A percentile compares a stretch with the other conserved stretches of the same genome.
Evolutionary conservation across 257 asterid genomes (phyloP).

Genomic region (Solanum corneliomulleri): DNA sequence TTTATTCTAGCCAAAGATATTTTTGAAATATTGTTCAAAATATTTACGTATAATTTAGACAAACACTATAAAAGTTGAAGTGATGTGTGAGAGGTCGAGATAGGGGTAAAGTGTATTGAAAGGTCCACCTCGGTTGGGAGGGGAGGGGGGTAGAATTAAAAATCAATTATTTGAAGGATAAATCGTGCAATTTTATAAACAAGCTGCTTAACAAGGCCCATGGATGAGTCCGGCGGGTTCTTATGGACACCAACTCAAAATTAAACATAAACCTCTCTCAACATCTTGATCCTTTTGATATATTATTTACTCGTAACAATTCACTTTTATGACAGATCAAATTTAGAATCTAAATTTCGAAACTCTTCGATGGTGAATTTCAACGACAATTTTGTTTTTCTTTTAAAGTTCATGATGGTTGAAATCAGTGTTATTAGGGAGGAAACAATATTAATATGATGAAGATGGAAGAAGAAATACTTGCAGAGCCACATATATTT

Average conservation of each 20-base stretch:
- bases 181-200: no score
- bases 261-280: neutral
- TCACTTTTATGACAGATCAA: neutral
- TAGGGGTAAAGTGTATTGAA: neutral
- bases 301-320: neutral
- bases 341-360: accelerated
- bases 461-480: neutral
- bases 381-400: neutral
- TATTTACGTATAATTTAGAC: no score
- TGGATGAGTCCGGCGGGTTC: neutral
- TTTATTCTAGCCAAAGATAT: neutral
- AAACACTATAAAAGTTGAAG: no score
- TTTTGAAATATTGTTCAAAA: neutral
- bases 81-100: neutral
- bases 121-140: no score
- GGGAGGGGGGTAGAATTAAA: no score
- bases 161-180: no score
- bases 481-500: neutral
- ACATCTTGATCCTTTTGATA: neutral
- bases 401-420: no score
- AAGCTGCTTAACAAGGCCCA: neutral
- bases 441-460: neutral
- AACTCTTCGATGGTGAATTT: neutral
- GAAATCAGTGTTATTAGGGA: neutral
- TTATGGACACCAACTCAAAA: neutral